phyloP scores from a whole-genome alignment of 768 basidiomycete species.

The Rhizopogon vesiculosus region DNA sequence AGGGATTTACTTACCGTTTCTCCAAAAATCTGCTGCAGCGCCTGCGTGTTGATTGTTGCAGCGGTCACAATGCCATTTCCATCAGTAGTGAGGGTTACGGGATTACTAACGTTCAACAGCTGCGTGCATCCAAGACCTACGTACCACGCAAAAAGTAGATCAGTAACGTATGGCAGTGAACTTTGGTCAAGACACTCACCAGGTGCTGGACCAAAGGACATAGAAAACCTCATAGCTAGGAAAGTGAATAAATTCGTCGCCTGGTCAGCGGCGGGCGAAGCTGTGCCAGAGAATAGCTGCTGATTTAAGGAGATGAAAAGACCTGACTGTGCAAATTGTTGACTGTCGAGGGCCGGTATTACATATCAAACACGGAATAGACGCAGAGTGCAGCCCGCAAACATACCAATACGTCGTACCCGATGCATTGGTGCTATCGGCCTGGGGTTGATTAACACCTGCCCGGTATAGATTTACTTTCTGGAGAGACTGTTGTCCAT shows the following conservation, averaged over 20 bases:
- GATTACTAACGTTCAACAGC: slow-evolving; percentile 18
- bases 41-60: slow-evolving; percentile 18
- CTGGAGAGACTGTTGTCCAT: slow-evolving; percentile 16
- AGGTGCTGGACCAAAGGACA: slow-evolving; percentile 17
- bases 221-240: slow-evolving; percentile 24
- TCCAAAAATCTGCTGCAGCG: slow-evolving; percentile 12
- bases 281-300: slow-evolving; percentile 9
- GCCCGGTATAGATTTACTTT: slow-evolving; percentile 24
- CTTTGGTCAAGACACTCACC: slow-evolving; percentile 6
- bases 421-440: slow-evolving; percentile 19
- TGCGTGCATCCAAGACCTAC: slow-evolving; percentile 18
- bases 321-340: slow-evolving; percentile 17
- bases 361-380: not conserved
- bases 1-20: not conserved
- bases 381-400: not conserved
- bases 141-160: not conserved
- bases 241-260: slow-evolving; percentile 23
- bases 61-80: slow-evolving; percentile 21
- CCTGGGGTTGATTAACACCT: slow-evolving; percentile 21
- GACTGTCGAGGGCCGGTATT: slow-evolving; percentile 5
- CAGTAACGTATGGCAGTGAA: not conserved
- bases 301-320: slow-evolving; percentile 21
- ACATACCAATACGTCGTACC: slow-evolving; percentile 17
- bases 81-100: slow-evolving; percentile 18
- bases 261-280: slow-evolving; percentile 15